phyloP scores from a whole-genome alignment of 2,329 filamentous ascomycete genomes.

The Aspergillus unguis region DNA sequence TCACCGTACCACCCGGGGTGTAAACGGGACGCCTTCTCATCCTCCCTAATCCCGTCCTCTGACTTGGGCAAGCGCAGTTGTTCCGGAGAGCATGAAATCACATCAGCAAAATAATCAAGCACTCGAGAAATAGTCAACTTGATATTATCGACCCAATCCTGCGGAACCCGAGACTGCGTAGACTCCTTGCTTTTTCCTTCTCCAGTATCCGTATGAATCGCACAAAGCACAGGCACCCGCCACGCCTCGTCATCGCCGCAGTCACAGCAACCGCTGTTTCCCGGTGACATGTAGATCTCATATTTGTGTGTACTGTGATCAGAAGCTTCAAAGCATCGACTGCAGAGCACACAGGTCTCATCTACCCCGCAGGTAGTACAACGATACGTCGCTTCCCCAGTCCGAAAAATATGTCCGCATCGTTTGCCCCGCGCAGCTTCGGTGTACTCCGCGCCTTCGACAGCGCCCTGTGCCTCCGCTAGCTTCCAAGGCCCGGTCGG shows the following conservation, averaged over 20 bases:
- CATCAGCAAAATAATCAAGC: constrained; percentile 94
- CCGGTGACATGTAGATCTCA: constrained; percentile 78
- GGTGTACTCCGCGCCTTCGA: constrained; percentile 92
- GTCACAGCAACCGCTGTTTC: constrained; percentile 95
- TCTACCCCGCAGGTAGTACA: constrained; percentile 93
- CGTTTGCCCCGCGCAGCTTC: constrained; percentile 86
- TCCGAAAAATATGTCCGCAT: constrained; percentile 96
- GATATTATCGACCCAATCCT: constrained; percentile 72
- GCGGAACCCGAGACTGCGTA: constrained; percentile 67
- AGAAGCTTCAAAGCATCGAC: constrained; percentile 89
- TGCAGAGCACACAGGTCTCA: constrained; percentile 93
- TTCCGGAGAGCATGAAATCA: constrained; percentile 96
- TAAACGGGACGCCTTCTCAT: constrained; percentile 77
- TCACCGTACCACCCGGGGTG: constrained; percentile 69
- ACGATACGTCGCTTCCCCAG: constrained; percentile 87
- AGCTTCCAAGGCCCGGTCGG: constrained; percentile 68
- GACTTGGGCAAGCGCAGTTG: constrained; percentile 86
- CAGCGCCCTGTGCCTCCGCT: constrained; percentile 81
- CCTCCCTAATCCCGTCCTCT: constrained; percentile 71
- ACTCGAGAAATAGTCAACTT: constrained; percentile 79
- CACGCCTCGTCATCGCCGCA: constrained; percentile 96
- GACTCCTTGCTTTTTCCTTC: constrained; percentile 47
- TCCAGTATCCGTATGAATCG: constrained; percentile 74
- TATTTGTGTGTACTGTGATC: constrained; percentile 94
- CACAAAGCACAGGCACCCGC: constrained; percentile 77